Conservation (phyloP, 148 eudicot species). For the Mesembryanthemum crystallinum region DNA sequence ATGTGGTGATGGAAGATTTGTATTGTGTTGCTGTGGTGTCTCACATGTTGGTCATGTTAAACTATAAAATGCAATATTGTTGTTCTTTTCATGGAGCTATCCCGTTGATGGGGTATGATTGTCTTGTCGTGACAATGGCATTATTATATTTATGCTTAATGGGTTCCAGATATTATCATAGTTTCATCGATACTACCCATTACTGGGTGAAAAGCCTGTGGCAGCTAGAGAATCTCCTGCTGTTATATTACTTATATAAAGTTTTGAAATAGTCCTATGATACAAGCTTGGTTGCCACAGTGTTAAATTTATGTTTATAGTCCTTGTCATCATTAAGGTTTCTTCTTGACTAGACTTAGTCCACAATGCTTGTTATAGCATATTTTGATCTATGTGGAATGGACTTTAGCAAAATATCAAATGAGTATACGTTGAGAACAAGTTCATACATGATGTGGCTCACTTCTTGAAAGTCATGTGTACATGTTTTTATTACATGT, state of each 20-base stretch:
- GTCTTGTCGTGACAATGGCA: too few species aligned
- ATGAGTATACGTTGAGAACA: not conserved
- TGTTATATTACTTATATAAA: too few species aligned
- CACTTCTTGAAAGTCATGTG: not conserved
- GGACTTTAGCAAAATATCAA: not conserved
- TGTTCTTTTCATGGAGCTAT: too few species aligned
- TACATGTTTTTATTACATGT: not conserved
- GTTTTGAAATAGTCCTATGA: too few species aligned
- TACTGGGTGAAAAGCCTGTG: too few species aligned
- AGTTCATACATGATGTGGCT: not conserved
- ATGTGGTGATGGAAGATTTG: not conserved
- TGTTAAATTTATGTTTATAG: too few species aligned
- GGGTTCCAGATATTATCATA: too few species aligned
- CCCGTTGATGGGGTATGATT: too few species aligned
- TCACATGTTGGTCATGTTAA: not conserved
- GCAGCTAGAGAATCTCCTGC: too few species aligned
- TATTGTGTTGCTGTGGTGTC: not conserved
- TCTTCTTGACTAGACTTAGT: not conserved
- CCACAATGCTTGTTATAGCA: not conserved
- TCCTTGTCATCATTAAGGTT: too few species aligned
- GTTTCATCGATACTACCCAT: too few species aligned
- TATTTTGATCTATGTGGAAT: not conserved
- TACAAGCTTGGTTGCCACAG: not conserved
- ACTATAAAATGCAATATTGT: not conserved
- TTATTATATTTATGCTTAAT: too few species aligned